These are phyloP conservation scores for Cryptococcus sp. DNA, from an alignment of 1,284 basidiomycete species.

Conservation along the genomic window DNA sequence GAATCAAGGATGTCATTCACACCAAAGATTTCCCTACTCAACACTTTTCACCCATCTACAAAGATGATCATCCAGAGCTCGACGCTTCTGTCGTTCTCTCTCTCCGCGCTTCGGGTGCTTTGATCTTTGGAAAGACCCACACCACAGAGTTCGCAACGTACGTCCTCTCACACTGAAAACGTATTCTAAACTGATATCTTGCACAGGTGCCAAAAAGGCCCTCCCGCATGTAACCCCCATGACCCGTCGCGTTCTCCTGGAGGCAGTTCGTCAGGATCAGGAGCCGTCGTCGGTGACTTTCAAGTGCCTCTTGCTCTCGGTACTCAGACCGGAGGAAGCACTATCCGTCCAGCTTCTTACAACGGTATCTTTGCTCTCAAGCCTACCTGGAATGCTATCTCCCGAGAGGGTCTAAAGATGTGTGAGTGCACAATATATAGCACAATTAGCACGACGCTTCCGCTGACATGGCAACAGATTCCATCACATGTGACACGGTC, in stretches of 20 bases:
- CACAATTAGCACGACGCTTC: no score
- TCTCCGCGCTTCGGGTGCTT: conserved; percentile 31
- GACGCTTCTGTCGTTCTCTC: conserved; percentile 32
- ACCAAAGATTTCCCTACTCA: conserved; percentile 42
- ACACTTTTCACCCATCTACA: conserved; percentile 32
- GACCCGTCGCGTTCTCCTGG: conserved; percentile 35
- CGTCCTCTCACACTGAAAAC: conserved; percentile 4
- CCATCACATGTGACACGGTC: conserved; percentile 40
- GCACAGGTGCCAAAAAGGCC: conserved; percentile 25
- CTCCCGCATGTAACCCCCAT: conserved; percentile 38
- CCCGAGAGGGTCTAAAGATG: conserved; percentile 42
- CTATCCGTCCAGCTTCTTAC: conserved; percentile 43
- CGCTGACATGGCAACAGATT: conserved; percentile 19
- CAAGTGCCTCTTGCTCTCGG: conserved; percentile 38
- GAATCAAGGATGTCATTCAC: conserved; percentile 38
- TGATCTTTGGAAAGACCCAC: conserved; percentile 46
- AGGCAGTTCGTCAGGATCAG: conserved; percentile 41
- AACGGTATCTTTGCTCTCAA: conserved; percentile 44
- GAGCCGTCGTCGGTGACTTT: conserved; percentile 41
- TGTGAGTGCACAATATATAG: conserved; percentile 26
- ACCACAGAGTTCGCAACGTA: conserved; percentile 43
- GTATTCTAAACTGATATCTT: neutral
- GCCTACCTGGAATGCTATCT: conserved; percentile 43
- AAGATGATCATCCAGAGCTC: conserved; percentile 23
- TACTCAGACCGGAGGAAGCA: conserved; percentile 33